Conservation (phyloP, 805 yeast species). For the Suhomyces kilbournensis region DNA sequence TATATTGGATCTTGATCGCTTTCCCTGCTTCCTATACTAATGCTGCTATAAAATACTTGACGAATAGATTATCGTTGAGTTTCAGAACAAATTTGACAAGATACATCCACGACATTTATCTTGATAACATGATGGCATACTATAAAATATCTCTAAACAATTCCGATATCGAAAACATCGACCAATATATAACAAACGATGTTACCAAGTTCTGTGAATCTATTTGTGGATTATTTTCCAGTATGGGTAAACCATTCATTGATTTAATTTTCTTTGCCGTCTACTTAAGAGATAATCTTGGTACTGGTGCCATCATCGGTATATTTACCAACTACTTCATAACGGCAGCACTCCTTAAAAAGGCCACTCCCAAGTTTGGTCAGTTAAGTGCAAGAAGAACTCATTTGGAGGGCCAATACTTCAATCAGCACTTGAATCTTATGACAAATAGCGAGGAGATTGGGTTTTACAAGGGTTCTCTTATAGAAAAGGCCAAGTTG, state of each 20-base stretch:
- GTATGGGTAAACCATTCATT: constrained; percentile 86
- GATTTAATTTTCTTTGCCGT: constrained; percentile 82
- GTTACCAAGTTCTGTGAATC: constrained; percentile 76
- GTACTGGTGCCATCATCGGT: constrained; percentile 81
- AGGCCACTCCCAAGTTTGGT: constrained; percentile 82
- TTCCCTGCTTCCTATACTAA: constrained; percentile 92
- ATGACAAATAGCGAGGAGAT: constrained; percentile 91
- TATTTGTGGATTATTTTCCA: constrained; percentile 78
- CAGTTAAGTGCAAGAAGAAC: constrained; percentile 69
- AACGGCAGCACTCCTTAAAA: constrained; percentile 72
- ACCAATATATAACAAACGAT: constrained; percentile 85
- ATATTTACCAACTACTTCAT: constrained; percentile 76
- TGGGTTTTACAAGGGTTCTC: constrained; percentile 88
- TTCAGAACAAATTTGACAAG: constrained; percentile 82
- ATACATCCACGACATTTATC: constrained; percentile 85
- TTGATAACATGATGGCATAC: constrained; percentile 77
- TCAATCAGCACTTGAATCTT: constrained; percentile 79
- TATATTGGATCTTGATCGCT: constrained; percentile 86
- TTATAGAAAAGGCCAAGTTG: constrained; percentile 69
- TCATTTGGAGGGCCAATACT: constrained; percentile 82
- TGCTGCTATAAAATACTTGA: constrained; percentile 80
- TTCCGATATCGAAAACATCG: constrained; percentile 61
- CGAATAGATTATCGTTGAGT: constrained; percentile 71
- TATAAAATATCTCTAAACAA: constrained; percentile 72
- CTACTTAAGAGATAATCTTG: constrained; percentile 80